phyloP scores from a whole-genome alignment of 2,329 filamentous ascomycete species.

The Fusarium scirpi region DNA sequence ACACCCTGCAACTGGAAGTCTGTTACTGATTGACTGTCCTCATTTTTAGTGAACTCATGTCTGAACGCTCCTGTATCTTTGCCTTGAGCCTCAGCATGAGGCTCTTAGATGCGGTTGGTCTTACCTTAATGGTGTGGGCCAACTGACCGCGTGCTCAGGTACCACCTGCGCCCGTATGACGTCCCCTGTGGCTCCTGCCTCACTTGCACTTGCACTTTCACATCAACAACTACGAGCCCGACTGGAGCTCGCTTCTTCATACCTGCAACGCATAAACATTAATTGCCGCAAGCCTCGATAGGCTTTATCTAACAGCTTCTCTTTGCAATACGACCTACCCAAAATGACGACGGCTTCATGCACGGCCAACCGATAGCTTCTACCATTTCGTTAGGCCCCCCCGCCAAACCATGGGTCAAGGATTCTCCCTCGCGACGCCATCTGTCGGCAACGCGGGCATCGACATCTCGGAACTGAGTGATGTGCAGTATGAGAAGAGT shows the following conservation, averaged over 20 bases:
- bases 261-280: neutral
- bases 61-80: neutral
- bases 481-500: conserved; percentile 91
- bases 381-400: conserved; percentile 33
- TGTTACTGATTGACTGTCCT: neutral
- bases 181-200: conserved; percentile 26
- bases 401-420: conserved; percentile 82
- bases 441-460: conserved; percentile 93
- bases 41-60: neutral
- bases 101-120: neutral
- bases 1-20: too few relatives aligned
- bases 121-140: conserved; percentile 4
- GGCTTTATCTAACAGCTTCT: neutral
- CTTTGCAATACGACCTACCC: conserved; percentile 10
- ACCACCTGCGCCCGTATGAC: conserved; percentile 28
- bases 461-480: conserved; percentile 90
- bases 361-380: conserved; percentile 43
- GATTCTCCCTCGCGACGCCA: conserved; percentile 92
- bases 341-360: conserved; percentile 45
- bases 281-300: neutral
- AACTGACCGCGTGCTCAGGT: conserved; percentile 25
- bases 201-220: neutral
- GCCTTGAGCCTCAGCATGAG: neutral
- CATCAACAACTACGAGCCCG: neutral
- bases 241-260: neutral